Evolutionary conservation across 148 eudicot genomes (phyloP), one percentile per base, ranked within the genome.

Genomic region (Suaeda aralocaspica): DNA sequence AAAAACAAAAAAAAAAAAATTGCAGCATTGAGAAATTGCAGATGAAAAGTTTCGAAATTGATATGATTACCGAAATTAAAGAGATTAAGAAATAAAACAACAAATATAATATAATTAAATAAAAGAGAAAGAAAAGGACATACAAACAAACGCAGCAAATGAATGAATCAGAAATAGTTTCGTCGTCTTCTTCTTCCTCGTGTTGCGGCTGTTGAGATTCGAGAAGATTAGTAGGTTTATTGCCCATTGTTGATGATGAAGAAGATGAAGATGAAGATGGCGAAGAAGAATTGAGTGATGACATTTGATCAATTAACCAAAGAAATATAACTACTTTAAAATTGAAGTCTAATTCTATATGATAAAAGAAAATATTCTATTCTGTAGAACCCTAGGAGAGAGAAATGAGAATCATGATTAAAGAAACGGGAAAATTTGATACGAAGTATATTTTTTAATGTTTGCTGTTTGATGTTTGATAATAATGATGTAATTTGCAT

Each of bases 81-180:
- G 0, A 39, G 3, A 39, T 52, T 12, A 33, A 45, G 41, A 49
- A 14, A n/a, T 28, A 58, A 46, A 9, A 48, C 19, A 67, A 39
- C 1, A 28, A 67, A 29, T 19, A 22, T 6, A 28, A 9, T 26
- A 19, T 9, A 6, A 58, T 24, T 1, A 24, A 30, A 14, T 21
- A 8, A 15, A 62, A 26, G 2, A 0, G 9, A 2, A 26, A 61
- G 12, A 48, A 41, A n/a, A 36, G 21, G 70, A 77, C 78, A 79
- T 74, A 89, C 94, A 85, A 76, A 82, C 94, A 89, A 75, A 89
- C 81, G 76, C 87, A 84, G 69, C 94, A 89, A 55, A 82, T 60
- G 67, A 89, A 89, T 2, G 82, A 68, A 33, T 86, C 86, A 30
- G 75, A 74, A 24, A 89, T 70, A 24, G 74, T 56, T 68, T 84